Conservation (phyloP, 2,329 filamentous ascomycete genomes). For the Dendrostoma leiphaemia region DNA sequence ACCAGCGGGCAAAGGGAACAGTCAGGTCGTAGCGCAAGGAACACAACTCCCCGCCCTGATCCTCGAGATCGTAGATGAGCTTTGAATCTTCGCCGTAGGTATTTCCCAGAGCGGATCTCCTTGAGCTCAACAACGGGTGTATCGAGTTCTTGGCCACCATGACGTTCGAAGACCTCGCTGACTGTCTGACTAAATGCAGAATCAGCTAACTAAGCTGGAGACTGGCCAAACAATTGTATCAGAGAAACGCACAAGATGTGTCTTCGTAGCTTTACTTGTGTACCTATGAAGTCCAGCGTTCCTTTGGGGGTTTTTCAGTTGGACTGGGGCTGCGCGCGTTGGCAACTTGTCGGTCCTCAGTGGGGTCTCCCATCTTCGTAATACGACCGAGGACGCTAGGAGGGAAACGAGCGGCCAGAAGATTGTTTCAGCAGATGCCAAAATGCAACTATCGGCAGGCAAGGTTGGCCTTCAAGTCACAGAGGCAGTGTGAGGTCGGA, state of each 20-base stretch:
- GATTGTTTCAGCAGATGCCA: too few species aligned
- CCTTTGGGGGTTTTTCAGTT: conserved; percentile 78
- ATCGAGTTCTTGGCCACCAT: conserved; percentile 69
- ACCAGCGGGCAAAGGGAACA: conserved; percentile 82
- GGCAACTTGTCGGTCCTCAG: too few species aligned
- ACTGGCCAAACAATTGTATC: neutral
- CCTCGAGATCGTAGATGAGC: conserved; percentile 78
- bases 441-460: too few species aligned
- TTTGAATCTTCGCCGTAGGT: conserved; percentile 34
- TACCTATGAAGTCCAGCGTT: conserved; percentile 68
- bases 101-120: conserved; percentile 55
- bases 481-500: too few species aligned
- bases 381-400: too few species aligned
- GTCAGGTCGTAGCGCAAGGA: conserved; percentile 80
- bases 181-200: conserved; percentile 47
- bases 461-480: too few species aligned
- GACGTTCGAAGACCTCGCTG: conserved; percentile 66
- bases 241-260: conserved; percentile 51
- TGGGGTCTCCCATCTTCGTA: too few species aligned
- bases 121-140: conserved; percentile 75
- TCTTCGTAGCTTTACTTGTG: conserved; percentile 67
- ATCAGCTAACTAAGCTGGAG: too few species aligned
- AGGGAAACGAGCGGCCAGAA: too few species aligned
- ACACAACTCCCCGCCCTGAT: conserved; percentile 80
- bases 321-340: conserved; percentile 24